Conservation (phyloP, 257 asterid species). For the Lantana camara region DNA sequence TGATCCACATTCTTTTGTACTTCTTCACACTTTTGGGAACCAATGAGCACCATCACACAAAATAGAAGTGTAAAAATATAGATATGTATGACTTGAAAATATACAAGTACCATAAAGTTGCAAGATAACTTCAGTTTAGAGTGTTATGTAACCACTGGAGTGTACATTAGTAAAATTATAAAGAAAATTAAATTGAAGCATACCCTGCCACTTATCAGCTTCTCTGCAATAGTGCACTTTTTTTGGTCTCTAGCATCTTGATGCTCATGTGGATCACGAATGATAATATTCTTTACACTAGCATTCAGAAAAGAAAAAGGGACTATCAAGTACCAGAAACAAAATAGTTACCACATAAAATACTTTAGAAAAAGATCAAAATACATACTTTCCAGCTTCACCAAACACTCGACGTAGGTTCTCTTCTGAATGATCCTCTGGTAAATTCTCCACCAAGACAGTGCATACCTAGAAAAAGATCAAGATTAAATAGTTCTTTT, state of each 20-base stretch:
- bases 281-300: conserved; percentile 64
- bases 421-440: conserved; percentile 90
- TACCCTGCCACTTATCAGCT: conserved; percentile 91
- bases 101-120: neutral
- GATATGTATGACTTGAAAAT: neutral
- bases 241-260: conserved; percentile 63
- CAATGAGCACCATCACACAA: neutral
- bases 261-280: conserved; percentile 56
- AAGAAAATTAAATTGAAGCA: conserved; percentile 15
- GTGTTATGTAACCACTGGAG: conserved; percentile 11
- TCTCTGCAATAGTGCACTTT: conserved; percentile 76
- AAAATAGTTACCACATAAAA: conserved; percentile 11
- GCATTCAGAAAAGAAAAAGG: conserved; percentile 29
- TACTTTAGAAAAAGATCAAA: conserved; percentile 4
- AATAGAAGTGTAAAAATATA: neutral
- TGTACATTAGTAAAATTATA: neutral
- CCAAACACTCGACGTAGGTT: conserved; percentile 80
- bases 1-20: conserved; percentile 1
- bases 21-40: neutral
- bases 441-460: conserved; percentile 93
- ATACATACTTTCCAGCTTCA: conserved; percentile 83
- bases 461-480: conserved; percentile 70
- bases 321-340: conserved; percentile 5
- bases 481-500: conserved; percentile 8
- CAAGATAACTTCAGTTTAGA: neutral